Base-by-base conservation (phyloP, 23 red algal species). In the Cyanidiococcus yangmingshanensis region DNA sequence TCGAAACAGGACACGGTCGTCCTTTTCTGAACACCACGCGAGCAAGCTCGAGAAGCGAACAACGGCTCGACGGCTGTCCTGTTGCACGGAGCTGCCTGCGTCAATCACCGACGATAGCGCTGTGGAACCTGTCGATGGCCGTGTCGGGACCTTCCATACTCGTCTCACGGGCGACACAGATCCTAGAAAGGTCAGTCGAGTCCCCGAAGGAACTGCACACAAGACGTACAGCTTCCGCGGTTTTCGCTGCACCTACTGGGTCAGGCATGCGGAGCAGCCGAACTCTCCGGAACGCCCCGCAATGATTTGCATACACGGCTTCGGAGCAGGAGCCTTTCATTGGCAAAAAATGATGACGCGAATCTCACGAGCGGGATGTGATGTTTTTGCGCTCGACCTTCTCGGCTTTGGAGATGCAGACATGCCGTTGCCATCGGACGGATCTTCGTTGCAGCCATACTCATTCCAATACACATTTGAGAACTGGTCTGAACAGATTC, bases 331-430 rank as follows among this genome's bases (percentile, higher is more conserved):
- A 40, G 86, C 79, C 36, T 57, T 37, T 39, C 94, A 98, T 39
- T 98, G 88, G 88, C 77, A 88, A 37, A 57, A 85, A 35, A 91
- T 85, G 40, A 34, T 91, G 34, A 58, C 67, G 2, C 76, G 77
- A 1, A 75, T 98, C 39, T 79, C 84, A 16, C 45, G 37, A 36
- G 40, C 71, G n/a, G 77, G 74, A 2, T 88, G 75, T 41, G 74
- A 68, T 16, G 88, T 82, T 7, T 98, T 85, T 71, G 88, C 88
- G 34, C 32, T 89, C 18, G 87, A 91, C 68, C 67, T 98, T 17
- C 79, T 98, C 41, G 94, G 94, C n/a, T 98, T 98, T 86, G 94
- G 94, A 18, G 74, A 78, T 38, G 78, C 82, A 31, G 94, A 91
- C 17, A 98, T 88, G 57, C 88, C 88, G 2, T 86, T 86, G 57